Percentiles rank a stretch among this genome's conserved stretches.
Evolutionary conservation across 2,329 filamentous ascomycete species (phyloP).

Genomic region (Geosmithia flava): DNA sequence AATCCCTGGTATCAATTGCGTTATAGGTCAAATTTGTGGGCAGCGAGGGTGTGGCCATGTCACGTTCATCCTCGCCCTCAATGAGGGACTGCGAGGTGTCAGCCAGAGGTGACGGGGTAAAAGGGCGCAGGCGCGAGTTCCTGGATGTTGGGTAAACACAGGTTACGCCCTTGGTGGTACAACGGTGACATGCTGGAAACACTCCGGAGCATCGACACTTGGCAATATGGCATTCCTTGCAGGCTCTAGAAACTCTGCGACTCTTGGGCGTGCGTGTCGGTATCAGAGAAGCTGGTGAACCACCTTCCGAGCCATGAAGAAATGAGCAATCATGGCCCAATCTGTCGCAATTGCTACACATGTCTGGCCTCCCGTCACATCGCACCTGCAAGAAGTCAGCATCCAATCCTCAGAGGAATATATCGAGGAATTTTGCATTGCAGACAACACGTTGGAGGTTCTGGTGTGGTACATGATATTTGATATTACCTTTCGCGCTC

Average conservation of each 20-base stretch:
- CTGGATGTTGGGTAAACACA: neutral
- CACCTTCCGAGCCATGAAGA: neutral
- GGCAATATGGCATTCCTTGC: neutral
- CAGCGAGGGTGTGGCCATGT: neutral
- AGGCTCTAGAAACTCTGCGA: conserved; percentile 1
- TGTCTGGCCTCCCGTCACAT: conserved; percentile 1
- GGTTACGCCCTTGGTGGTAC: neutral
- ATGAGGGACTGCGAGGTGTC: neutral
- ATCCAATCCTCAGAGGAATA: no score
- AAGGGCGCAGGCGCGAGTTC: neutral
- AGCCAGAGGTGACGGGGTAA: neutral
- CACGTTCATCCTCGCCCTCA: neutral
- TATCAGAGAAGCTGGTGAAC: neutral
- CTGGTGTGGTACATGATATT: neutral
- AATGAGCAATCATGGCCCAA: conserved; percentile 2
- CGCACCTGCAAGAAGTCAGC: no score
- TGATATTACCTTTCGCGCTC: conserved; percentile 2
- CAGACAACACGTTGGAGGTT: neutral
- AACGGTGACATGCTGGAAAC: neutral
- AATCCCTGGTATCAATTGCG: neutral
- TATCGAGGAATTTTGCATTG: neutral
- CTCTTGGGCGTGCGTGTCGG: neutral
- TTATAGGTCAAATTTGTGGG: neutral
- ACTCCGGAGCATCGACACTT: conserved; percentile 2
- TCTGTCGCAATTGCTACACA: conserved; percentile 2